Conservation (phyloP, 2,329 filamentous ascomycete species). For the Curvularia lunata region DNA sequence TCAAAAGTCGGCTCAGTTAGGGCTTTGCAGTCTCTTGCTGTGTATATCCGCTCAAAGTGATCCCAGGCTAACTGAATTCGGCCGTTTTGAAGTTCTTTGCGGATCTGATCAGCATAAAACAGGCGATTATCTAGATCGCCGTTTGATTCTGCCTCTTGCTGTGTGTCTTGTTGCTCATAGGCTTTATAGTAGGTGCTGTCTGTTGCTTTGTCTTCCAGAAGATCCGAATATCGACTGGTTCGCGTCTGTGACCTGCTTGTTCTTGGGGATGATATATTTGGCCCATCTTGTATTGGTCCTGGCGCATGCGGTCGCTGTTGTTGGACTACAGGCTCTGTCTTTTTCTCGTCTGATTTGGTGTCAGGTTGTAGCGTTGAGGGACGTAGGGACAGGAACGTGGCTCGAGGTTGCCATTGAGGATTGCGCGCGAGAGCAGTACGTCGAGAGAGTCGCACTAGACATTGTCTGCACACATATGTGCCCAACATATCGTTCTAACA, state of each 20-base stretch:
- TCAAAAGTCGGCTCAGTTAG: constrained; percentile 26
- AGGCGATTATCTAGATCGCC: not conserved
- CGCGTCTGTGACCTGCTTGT: not conserved
- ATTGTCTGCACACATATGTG: constrained; percentile 45
- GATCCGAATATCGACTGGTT: constrained; percentile 26
- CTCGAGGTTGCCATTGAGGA: constrained; percentile 41
- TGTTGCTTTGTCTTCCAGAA: constrained; percentile 8
- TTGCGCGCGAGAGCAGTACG: constrained; percentile 16
- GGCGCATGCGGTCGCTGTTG: constrained; percentile 10
- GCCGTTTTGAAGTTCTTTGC: not conserved
- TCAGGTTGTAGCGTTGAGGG: constrained; percentile 15
- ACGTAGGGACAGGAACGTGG: constrained; percentile 43
- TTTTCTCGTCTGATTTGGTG: constrained; percentile 10
- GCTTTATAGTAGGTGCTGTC: not conserved
- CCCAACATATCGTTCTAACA: constrained; percentile 33
- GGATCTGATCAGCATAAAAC: constrained; percentile 3
- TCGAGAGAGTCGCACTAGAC: constrained; percentile 33
- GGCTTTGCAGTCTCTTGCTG: constrained; percentile 38
- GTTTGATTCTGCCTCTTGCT: not conserved
- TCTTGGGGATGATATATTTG: not conserved
- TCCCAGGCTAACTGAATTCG: constrained; percentile 36
- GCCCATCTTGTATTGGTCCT: constrained; percentile 2
- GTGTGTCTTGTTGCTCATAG: not conserved
- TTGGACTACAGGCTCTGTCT: constrained; percentile 10
- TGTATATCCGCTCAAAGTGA: constrained; percentile 36